Conservation (phyloP, 2,329 filamentous ascomycete genomes). For the Colletotrichum sp. region DNA sequence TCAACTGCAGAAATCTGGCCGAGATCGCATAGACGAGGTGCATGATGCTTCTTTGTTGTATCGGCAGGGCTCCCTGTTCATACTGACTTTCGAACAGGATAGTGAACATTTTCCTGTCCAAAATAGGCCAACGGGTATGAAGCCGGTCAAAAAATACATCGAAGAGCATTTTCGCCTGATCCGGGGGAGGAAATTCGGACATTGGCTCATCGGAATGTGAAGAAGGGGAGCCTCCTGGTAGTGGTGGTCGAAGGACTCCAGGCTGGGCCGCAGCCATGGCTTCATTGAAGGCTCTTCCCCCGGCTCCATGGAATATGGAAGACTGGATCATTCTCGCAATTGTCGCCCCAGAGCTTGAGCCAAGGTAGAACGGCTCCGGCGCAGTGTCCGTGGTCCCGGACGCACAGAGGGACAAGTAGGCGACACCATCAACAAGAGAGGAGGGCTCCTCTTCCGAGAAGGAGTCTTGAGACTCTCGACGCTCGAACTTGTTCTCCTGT, state of each 20-base stretch:
- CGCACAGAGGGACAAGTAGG: conserved; percentile 28
- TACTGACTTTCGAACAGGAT: conserved; percentile 25
- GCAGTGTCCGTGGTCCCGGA: conserved; percentile 27
- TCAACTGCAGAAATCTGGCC: conserved; percentile 29
- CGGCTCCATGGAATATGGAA: conserved; percentile 26
- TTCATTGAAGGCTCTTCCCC: neutral
- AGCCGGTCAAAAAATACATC: conserved; percentile 29
- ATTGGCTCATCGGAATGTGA: conserved; percentile 1
- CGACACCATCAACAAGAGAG: conserved; percentile 28
- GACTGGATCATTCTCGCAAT: conserved; percentile 30
- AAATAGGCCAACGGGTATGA: conserved; percentile 29
- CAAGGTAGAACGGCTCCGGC: conserved; percentile 29
- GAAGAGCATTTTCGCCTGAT: conserved; percentile 25
- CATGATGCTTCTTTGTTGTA: conserved; percentile 28
- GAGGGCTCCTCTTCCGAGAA: conserved; percentile 24
- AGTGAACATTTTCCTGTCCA: conserved; percentile 26
- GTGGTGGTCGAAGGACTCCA: neutral
- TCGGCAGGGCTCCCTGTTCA: conserved; percentile 20
- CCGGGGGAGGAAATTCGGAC: conserved; percentile 21
- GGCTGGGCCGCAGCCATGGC: neutral
- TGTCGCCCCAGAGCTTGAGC: conserved; percentile 29
- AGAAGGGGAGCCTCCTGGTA: neutral
- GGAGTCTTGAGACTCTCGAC: conserved; percentile 4
- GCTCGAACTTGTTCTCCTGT: neutral
- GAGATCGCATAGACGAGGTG: conserved; percentile 31